phyloP scores from a whole-genome alignment of 192 early-diverging fungal genomes.

The Entomortierella parvispora region DNA sequence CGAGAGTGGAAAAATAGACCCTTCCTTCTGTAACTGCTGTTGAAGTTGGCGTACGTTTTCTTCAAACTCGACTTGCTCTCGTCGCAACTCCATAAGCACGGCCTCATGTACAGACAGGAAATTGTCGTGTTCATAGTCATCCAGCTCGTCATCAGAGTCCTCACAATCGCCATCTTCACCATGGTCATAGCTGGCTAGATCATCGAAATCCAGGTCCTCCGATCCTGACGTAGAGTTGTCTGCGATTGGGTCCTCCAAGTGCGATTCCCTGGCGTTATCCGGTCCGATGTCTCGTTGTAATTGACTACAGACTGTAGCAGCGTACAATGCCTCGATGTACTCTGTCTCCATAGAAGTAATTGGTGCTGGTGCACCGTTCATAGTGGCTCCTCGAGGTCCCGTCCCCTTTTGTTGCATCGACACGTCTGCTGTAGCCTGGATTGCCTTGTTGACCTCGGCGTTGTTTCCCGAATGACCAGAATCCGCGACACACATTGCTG shows the following conservation, averaged over 20 bases:
- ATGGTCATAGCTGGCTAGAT: slow-evolving; percentile 16
- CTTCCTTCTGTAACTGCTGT: slow-evolving; percentile 34
- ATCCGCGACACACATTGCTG: background rate
- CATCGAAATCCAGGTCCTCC: slow-evolving; percentile 27
- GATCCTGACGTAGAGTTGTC: slow-evolving; percentile 19
- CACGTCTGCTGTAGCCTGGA: too few relatives aligned
- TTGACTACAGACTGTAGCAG: background rate
- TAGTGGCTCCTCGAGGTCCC: too few relatives aligned
- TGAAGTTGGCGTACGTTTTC: slow-evolving; percentile 46
- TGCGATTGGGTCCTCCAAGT: background rate
- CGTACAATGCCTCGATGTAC: slow-evolving; percentile 39
- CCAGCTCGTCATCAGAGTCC: slow-evolving; percentile 30
- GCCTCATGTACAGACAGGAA: slow-evolving; percentile 37
- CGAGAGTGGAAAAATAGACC: slow-evolving; percentile 21
- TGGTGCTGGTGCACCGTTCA: background rate
- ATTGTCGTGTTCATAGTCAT: slow-evolving; percentile 37
- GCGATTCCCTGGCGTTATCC: background rate
- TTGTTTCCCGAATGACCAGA: too few relatives aligned
- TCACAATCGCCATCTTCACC: slow-evolving; percentile 29
- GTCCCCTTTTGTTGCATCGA: background rate
- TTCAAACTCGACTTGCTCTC: slow-evolving; percentile 50
- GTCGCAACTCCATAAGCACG: slow-evolving; percentile 44
- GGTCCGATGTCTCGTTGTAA: background rate
- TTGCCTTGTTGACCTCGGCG: background rate
- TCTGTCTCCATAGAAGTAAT: slow-evolving; percentile 49